These are phyloP conservation scores for Isochrysis galbana DNA, from an alignment of 78 protist genomes.

Conservation along the genomic window DNA sequence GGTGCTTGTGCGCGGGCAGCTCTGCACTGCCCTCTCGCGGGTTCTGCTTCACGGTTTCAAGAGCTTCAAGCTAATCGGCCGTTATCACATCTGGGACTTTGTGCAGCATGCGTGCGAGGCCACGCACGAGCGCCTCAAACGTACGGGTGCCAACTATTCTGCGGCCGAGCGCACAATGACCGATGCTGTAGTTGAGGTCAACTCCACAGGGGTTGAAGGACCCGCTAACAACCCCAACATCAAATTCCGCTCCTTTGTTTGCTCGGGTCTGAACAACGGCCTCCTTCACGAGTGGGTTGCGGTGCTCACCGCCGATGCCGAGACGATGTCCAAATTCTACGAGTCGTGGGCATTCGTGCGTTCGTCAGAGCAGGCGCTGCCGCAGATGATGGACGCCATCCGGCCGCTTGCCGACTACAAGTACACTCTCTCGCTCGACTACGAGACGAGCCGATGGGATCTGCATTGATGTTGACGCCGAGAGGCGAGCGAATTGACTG, in stretches of 20 bases:
- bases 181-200: neutral
- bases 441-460: conserved; percentile 1
- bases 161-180: neutral
- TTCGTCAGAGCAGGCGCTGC: neutral
- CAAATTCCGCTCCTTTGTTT: conserved; percentile 1
- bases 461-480: neutral
- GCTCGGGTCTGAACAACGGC: neutral
- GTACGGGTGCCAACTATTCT: neutral
- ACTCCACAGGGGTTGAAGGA: neutral
- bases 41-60: conserved; percentile 11
- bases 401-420: neutral
- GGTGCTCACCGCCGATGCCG: neutral
- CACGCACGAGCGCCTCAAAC: neutral
- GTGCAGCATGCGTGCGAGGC: neutral
- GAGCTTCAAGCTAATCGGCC: neutral
- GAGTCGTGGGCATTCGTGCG: neutral
- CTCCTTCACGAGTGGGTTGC: neutral
- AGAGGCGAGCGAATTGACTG: too few relatives aligned
- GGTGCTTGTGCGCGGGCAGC: conserved; percentile 23
- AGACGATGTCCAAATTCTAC: neutral
- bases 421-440: neutral
- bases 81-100: conserved; percentile 13
- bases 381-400: neutral
- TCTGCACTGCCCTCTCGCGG: conserved; percentile 22
- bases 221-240: neutral